Evolutionary conservation across 129 eudicot genomes (phyloP), one percentile per base, ranked within the genome.

Genomic region (Tanacetum coccineum): DNA sequence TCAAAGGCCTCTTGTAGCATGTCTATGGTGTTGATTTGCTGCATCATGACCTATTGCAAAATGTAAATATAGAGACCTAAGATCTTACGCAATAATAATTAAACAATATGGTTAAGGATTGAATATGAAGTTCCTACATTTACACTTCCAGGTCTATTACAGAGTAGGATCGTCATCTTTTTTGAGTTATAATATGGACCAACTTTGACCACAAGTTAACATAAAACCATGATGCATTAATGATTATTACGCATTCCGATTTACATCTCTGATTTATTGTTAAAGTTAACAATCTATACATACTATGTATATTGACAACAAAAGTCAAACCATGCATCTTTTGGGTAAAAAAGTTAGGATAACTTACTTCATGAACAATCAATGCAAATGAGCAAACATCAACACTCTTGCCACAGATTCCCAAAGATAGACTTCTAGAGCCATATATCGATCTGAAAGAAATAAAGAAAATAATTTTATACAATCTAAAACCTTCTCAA

Each of bases 371-470:
- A 10, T 85, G 84, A 45, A 85, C 80, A 64, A 85, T 70, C 80
- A 85, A 65, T 63, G 93, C 85, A 75, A 82, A 86, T 3, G 94
- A 86, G 69, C 83, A 86, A 64, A 86, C 94, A 76, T 86, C 94
- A 64, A 86, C 84, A 66, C 85, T 83, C 61, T 81, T 83, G 30
- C 87, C 88, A 71, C 83, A 32, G 87, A 78, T 74, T 86, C 94
- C 39, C 85, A 70, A 26, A 84, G 81, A 57, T 70, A 86, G 49
- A 86, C 88, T 59, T 86, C 94, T 61, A 88, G 94, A 78, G 96
- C 96, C 89, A 88, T 86, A 58, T 88, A 88, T 25, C 96, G 81
- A 68, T 79, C 92, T 88, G 80, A 53, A 62, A 73, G 62, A 70
- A 22, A 21, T 25, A 50, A 53, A 44, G 4, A 36, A 46, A 6